Evolutionary conservation across 495 filamentous ascomycete genomes (phyloP), one percentile per base, ranked within the genome.

Genomic region (Astrothelium subdiscretum): DNA sequence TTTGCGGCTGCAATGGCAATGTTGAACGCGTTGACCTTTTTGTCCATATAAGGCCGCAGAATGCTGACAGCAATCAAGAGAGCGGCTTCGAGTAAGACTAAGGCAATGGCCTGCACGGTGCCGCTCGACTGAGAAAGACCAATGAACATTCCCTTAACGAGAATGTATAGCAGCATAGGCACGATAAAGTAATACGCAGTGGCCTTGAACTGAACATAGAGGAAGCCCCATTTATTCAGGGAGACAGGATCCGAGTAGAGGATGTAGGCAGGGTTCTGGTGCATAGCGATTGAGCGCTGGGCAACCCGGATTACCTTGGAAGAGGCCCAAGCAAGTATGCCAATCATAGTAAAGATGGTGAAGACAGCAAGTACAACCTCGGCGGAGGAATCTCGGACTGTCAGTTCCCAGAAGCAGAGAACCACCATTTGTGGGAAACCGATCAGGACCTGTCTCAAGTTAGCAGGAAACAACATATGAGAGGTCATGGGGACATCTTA

Each of bases 141-240:
- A 68, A 98, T 86, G 74, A 97, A 97, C 80, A 96, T 87, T 44
- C 85, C 82, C 80, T 97, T 97, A 70, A 95, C 63, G 15, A 97
- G 72, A 32, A 87, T 84, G 69, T 97, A 96, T 42, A 78, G 68
- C 40, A 98, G 80, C 42, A 88, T 72, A 0, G 92, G 92, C 18
- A 95, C 84, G 70, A 97, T 88, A 73, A 95, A 98, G 78, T 95
- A 98, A 79, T 98, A 98, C 6, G 91, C 89, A 1, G 92, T 92
- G 24, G 94, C 92, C 62, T 92, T 87, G 79, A 96, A 97, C 73
- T 97, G 94, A 61, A 98, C 90, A 71, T 98, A 98, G 31, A 98
- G 77, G 77, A 97, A 98, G 18, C 94, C 94, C 94, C 94, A 97
- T 77, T 96, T 95, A 83, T 98, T 97, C 63, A 98, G 77, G 35